These are phyloP conservation scores for Trichoderma hamatum DNA, from an alignment of 2,329 filamentous ascomycete species.

Conservation along the genomic window DNA sequence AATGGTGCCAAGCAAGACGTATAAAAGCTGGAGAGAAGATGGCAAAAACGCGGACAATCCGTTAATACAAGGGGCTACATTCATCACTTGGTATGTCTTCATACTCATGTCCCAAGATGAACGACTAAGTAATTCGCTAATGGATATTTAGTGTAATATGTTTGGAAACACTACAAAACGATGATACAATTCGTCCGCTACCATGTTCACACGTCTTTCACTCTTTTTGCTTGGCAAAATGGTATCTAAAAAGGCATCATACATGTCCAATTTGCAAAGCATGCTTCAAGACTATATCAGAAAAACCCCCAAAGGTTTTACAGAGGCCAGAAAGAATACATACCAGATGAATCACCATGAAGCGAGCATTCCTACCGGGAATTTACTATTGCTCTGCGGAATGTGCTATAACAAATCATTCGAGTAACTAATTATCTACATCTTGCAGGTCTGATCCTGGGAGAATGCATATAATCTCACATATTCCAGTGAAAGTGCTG, in stretches of 20 bases:
- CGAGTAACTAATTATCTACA: not conserved
- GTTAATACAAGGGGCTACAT: not conserved
- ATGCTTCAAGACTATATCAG: slow-evolving; percentile 11
- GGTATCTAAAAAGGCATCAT: slow-evolving; percentile 30
- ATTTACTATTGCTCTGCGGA: not conserved
- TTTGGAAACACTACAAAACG: slow-evolving; percentile 28
- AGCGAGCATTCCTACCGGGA: not conserved
- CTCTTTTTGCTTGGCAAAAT: slow-evolving; percentile 29
- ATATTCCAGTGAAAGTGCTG: not conserved
- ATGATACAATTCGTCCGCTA: slow-evolving; percentile 28
- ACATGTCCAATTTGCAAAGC: slow-evolving; percentile 31
- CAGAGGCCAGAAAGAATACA: slow-evolving; percentile 8
- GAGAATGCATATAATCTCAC: not conserved
- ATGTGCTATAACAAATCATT: not conserved
- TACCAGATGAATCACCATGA: slow-evolving; percentile 32
- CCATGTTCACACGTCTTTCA: slow-evolving; percentile 31
- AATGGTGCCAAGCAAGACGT: slow-evolving; percentile 1
- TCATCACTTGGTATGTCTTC: slow-evolving; percentile 1
- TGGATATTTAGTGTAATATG: slow-evolving; percentile 28
- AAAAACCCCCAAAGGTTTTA: not conserved
- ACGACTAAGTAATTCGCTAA: not conserved
- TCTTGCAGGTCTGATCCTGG: not conserved
- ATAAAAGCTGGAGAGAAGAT: slow-evolving; percentile 14
- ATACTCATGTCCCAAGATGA: too few species aligned
- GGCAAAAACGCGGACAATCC: not conserved